Conservation (phyloP, 2,329 filamentous ascomycete genomes). For the Neoscytalidium dimidiatum region DNA sequence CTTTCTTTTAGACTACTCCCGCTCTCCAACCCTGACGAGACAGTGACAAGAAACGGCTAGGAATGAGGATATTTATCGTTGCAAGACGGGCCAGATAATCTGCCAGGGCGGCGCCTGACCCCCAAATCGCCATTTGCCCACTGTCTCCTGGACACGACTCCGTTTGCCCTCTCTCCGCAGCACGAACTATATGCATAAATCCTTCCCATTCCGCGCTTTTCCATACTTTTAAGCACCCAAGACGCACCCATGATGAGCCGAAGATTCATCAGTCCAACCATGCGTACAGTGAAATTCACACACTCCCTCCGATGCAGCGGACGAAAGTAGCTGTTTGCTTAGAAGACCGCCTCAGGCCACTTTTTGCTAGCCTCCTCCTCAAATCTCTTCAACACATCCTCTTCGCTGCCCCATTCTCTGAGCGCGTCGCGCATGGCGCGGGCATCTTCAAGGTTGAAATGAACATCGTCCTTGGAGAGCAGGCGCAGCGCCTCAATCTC, state of each 20-base stretch:
- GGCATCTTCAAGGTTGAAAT: constrained; percentile 59
- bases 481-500: constrained; percentile 38
- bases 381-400: constrained; percentile 54
- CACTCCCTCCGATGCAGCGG: not conserved
- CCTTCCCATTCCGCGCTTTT: too few relatives aligned
- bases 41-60: not conserved
- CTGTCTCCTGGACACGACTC: too few relatives aligned
- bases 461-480: constrained; percentile 51
- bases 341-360: constrained; percentile 38
- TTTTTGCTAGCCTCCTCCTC: constrained; percentile 37
- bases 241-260: too few relatives aligned
- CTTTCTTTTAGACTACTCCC: not conserved
- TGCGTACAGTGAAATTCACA: not conserved
- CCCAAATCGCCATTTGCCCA: too few relatives aligned
- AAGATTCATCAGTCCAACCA: too few relatives aligned
- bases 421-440: constrained; percentile 55
- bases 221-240: too few relatives aligned
- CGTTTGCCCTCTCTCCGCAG: too few relatives aligned
- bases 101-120: too few relatives aligned
- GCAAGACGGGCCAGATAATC: not conserved
- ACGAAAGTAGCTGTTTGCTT: not conserved
- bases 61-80: not conserved
- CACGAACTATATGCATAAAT: too few relatives aligned
- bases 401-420: constrained; percentile 52
- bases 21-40: not conserved